Base-by-base conservation (phyloP, 345 rosid species). In the Rhizophora mangle region DNA sequence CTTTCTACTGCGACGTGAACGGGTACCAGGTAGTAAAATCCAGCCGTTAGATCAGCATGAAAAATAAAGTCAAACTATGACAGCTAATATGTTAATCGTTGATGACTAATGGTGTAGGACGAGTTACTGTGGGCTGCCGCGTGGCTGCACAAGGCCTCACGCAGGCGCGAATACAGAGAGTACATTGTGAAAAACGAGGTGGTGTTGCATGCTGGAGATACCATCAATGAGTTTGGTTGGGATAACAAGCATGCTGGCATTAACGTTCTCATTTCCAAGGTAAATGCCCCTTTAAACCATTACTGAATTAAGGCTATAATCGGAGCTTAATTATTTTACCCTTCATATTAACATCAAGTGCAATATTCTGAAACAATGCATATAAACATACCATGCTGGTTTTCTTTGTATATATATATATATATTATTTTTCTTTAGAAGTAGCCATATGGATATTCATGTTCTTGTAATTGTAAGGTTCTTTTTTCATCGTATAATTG, bases 181-280 rank as follows among this genome's bases (percentile, higher is more conserved):
- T 77, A 77, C 60, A 64, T 77, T 39, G 72, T 77, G 46, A 72
- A 53, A 65, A 77, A 77, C 71, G 80, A 77, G 77, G 80, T 72
- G 29, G 73, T 72, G 8, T 54, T 77, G 68, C 77, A 77, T 68
- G 80, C 80, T 20, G 80, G 80, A 68, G 80, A 77, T 77, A 72
- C 77, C 74, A 77, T 77, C 52, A 77, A 77, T 60, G 80, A 77
- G 71, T 77, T 77, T 43, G 80, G 80, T 22, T 77, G 80, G 80
- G 80, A 77, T 43, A 77, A 77, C 58, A 77, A 77, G 70, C 80
- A 77, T 69, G 80, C 80, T 53, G 80, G 80, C 32, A 77, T 77
- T 52, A 77, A 77, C 73, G 51, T 77, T 58, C 80, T 77, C 73
- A 59, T 77, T 72, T 77, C 80, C 62, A 77, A 77, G 80, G 80